phyloP scores from a whole-genome alignment of 805 yeast species.

The Yamadazyma akitaensis region DNA sequence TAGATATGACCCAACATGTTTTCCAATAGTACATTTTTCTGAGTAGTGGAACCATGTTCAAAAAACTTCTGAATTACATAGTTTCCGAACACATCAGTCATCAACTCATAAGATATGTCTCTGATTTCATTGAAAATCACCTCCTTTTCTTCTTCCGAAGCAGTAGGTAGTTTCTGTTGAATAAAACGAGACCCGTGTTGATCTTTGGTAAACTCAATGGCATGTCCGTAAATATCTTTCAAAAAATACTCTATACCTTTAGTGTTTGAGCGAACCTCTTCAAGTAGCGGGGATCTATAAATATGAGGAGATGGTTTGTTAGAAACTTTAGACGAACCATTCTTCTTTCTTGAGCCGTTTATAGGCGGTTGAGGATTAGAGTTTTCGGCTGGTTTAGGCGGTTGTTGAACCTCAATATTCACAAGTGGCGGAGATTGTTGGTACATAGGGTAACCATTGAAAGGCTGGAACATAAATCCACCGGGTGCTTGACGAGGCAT shows the following conservation, averaged over 20 bases:
- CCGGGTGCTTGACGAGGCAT: constrained; percentile 31
- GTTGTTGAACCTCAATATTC: constrained; percentile 4
- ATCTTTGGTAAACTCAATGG: constrained; percentile 88
- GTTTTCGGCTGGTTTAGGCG: not conserved
- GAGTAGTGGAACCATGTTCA: constrained; percentile 73
- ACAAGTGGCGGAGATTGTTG: constrained; percentile 23
- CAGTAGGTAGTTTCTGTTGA: constrained; percentile 75
- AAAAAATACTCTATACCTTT: constrained; percentile 59
- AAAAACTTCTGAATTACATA: constrained; percentile 94
- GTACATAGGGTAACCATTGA: constrained; percentile 44
- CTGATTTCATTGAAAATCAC: constrained; percentile 81
- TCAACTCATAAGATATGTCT: constrained; percentile 67
- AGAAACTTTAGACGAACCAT: not conserved
- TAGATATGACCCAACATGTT: constrained; percentile 74
- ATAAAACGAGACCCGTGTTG: constrained; percentile 97
- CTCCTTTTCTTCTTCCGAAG: constrained; percentile 68
- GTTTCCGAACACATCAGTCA: constrained; percentile 97
- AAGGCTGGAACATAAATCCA: constrained; percentile 48
- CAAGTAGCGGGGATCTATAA: constrained; percentile 74
- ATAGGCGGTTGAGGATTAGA: constrained; percentile 2
- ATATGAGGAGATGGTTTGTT: constrained; percentile 42
- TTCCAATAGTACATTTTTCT: constrained; percentile 63
- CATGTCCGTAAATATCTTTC: constrained; percentile 79
- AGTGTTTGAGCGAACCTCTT: constrained; percentile 72
- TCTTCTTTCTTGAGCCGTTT: constrained; percentile 12